Base-by-base conservation (phyloP, 305 asterid species). In the Stenogyne calaminthoides region DNA sequence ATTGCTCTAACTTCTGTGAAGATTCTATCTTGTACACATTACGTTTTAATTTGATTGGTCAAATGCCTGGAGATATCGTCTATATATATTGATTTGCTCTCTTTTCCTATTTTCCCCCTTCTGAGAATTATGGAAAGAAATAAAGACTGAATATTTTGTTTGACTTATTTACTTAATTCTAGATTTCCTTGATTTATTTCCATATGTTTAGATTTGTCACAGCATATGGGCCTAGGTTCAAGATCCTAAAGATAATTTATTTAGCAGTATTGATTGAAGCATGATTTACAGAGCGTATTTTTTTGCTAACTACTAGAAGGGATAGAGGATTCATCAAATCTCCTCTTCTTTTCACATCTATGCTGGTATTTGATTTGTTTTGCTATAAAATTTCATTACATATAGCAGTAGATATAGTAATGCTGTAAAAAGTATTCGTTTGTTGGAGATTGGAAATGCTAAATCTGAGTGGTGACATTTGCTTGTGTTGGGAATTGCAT, bases 41-140 rank as follows among this genome's bases (percentile, higher is more conserved):
- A 60, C 36, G 76, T 47, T 16, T 61, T 64, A 14, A 55, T 63
- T 74, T 70, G 78, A 61, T 72, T 80, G 59, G 69, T 55, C 61
- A 14, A 47, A 57, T 67, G 60, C 49, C 58, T 22, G 32, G 57
- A 37, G 55, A 39, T 60, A 6, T 36, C 27, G 44, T 36, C 1
- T 60, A 12, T 25, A 39, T 47, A n/a, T 6, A 25, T 25, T 32
- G 8, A 37, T 51, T 51, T 51, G 25, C 11, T 12, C 11, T 18
- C 27, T 54, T 54, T 54, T 8, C 4, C 11, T 44, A 7, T 47
- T 9, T 19, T 20, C n/a, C 10, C 6, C 60, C 20, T 54, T 19
- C 2, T 9, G 9, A 54, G 20, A 19, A 54, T 9, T 54, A 22
- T 32, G 11, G 15, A 22, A 40, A 16, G 37, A 73, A 46, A 22